Conservation (phyloP, 2,329 filamentous ascomycete genomes). For the Colletotrichum ledebouriae region DNA sequence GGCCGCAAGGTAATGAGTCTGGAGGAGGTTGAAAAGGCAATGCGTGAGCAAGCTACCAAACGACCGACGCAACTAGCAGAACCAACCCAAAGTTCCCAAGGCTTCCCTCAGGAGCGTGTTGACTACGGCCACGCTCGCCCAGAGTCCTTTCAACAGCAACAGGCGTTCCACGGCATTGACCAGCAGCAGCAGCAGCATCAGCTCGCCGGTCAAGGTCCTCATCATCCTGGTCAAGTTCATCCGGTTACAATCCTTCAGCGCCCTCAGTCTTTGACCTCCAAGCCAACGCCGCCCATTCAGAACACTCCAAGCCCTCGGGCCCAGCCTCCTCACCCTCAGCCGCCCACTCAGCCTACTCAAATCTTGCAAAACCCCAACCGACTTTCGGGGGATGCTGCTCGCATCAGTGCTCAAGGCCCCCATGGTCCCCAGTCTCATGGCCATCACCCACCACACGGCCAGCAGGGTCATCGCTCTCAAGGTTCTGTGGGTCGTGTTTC, state of each 20-base stretch:
- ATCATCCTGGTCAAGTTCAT: conserved; percentile 58
- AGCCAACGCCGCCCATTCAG: conserved; percentile 54
- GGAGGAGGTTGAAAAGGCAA: conserved; percentile 95
- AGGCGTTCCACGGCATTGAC: conserved; percentile 38
- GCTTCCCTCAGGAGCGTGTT: conserved; percentile 27
- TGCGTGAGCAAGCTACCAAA: conserved; percentile 78
- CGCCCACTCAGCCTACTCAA: conserved; percentile 73
- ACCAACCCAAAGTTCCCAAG: conserved; percentile 49
- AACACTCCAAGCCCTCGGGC: conserved; percentile 50
- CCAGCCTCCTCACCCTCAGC: conserved; percentile 53
- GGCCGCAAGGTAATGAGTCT: conserved; percentile 90
- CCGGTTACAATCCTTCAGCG: conserved; percentile 70
- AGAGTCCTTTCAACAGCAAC: conserved; percentile 39
- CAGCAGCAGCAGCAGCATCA: conserved; percentile 51
- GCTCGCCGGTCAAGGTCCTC: conserved; percentile 47
- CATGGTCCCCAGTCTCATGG: conserved; percentile 42
- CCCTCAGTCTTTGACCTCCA: conserved; percentile 59
- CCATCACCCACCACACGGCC: conserved; percentile 46
- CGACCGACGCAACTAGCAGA: conserved; percentile 52
- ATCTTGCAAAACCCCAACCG: conserved; percentile 85
- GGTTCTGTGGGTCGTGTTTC: conserved; percentile 71
- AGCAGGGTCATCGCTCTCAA: conserved; percentile 61
- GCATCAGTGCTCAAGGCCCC: conserved; percentile 46
- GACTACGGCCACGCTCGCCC: conserved; percentile 43
- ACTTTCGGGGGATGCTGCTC: conserved; percentile 62